phyloP scores from a whole-genome alignment of 441 rosid genomes.

The Populus trichocarpa region DNA sequence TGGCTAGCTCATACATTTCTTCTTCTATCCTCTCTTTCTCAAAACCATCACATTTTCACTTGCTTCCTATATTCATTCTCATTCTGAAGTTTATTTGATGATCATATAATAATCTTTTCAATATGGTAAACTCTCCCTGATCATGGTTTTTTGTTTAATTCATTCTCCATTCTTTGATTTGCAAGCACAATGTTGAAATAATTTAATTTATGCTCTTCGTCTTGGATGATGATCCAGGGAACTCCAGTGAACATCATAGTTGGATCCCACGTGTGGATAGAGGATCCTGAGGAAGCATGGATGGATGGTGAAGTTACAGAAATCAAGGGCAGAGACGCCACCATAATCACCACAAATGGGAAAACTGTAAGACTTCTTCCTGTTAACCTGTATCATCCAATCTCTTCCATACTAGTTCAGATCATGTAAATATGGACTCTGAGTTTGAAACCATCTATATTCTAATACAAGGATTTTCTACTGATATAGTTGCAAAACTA shows the following conservation, averaged over 20 bases:
- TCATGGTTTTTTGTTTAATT: background rate
- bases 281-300: slow-evolving; percentile 66
- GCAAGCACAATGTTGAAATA: background rate
- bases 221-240: slow-evolving; percentile 26
- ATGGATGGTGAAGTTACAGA: slow-evolving; percentile 54
- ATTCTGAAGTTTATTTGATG: slow-evolving; percentile 3
- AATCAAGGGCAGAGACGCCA: slow-evolving; percentile 47
- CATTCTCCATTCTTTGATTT: background rate
- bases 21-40: slow-evolving; percentile 3
- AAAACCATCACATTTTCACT: background rate
- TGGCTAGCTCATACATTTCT: background rate
- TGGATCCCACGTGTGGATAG: slow-evolving; percentile 72
- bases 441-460: background rate
- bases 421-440: background rate
- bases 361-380: slow-evolving; percentile 40
- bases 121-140: slow-evolving; percentile 19
- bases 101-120: slow-evolving; percentile 8
- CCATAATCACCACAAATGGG: slow-evolving; percentile 37
- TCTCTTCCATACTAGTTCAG: background rate
- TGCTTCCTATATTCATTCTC: background rate
- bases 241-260: slow-evolving; percentile 61
- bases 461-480: background rate
- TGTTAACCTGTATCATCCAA: background rate
- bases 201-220: background rate
- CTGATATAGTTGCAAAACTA: background rate